Base-by-base conservation (phyloP, 2,329 filamentous ascomycete genomes). In the Calonectria leucothoes region DNA sequence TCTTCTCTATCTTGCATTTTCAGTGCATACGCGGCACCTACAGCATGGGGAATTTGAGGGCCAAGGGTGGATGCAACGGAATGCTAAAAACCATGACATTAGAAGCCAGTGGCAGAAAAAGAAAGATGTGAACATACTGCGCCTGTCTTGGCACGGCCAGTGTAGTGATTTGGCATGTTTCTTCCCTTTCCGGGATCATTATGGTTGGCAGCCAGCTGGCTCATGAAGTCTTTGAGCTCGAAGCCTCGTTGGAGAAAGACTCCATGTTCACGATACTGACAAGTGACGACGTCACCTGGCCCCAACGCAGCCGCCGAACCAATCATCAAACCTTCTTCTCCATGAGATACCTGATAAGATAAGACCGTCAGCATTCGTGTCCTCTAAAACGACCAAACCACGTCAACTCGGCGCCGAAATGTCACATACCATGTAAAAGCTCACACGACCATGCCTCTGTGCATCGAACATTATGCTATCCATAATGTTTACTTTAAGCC, bases 381-480 rank as follows among this genome's bases (percentile, higher is more conserved):
- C 14, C 25, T 14, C 17, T 42, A 45, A 45, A 23, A 45, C 12
- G 20, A 45, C 12, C 42, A 23, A 45, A 10, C 7, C n/a, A 10
- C 8, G 7, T 15, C n/a, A 37, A 31, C 15, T 2, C 17, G 49
- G 49, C 4, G 3, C 14, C 15, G n/a, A 25, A 45, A 20, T 4
- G 20, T 17, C 20, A 12, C 93, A 94, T 83, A 95, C 95, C 94
- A 98, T 98, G 84, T 98, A 98, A 85, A 98, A 98, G 83, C 92
- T 95, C 64, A 97, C 86, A 31, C 94, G 91, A 25, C 95, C 95
- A 84, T 98, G 95, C 55, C 95, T 89, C 84, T 98, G 95, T 1
- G 95, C 95, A 81, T 98, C 95, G 81, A 96, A 97, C 95, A 98
- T 98, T 81, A 98, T 93, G 65, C 95, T 84, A 82, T 98, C 96